Base-by-base conservation (phyloP, 2,329 filamentous ascomycete species). In the Helotiales sp. region DNA sequence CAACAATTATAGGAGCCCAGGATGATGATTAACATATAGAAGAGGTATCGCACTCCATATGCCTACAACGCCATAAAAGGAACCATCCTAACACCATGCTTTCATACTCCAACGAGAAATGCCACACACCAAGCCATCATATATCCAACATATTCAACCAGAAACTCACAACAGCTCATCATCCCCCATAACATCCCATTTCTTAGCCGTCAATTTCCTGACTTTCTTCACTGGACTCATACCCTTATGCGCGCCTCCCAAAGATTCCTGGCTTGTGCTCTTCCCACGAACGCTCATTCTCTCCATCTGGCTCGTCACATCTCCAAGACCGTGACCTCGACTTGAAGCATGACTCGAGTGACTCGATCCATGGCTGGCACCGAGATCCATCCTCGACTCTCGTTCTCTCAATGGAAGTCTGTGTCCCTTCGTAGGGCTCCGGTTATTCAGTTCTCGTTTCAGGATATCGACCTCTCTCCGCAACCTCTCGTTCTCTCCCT, bases 401-500 rank as follows among this genome's bases (percentile, higher is more conserved):
- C n/a, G n/a, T n/a, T n/a, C n/a, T 19, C 52, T 44, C n/a, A 60
- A 25, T 2, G 56, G 50, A 46, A 56, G 24, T 9, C 62, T 31
- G 10, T 29, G 27, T 22, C 19, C 58, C 47, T 67, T 72, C 8
- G 42, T 66, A 2, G 71, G 71, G 55, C 69, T 91, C 54, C 84
- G 80, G 0, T 77, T 76, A 9, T 40, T 31, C 5, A 91, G 69
- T 72, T 92, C 88, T 33, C 88, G 81, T 69, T 86, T 86, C 24
- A 93, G 71, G 2, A 85, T 76, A 1, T 79, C 79, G 19, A 91
- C 78, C 66, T 89, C 88, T 24, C 81, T 80, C 13, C 86, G 80
- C 34, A 93, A 77, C 2, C 82, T 78, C 59, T 89, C 85, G 54
- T 92, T 91, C 69, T 93, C 89, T 50, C 84, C 75, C 66, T 89